These are phyloP conservation scores for Penicillium sp. DNA, from an alignment of 2,329 filamentous ascomycete species.

Conservation along the genomic window DNA sequence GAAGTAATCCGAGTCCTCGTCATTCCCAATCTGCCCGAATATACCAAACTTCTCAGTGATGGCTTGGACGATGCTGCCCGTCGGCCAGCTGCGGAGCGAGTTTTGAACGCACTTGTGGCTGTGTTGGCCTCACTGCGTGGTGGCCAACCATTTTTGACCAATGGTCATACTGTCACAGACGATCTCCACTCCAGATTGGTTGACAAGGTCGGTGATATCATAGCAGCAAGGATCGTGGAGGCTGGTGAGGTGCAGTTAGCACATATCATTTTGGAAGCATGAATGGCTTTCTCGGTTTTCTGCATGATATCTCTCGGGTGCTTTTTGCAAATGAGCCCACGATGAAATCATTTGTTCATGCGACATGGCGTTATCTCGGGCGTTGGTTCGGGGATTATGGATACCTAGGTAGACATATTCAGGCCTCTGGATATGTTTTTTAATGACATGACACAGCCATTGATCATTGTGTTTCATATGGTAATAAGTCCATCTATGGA, in stretches of 20 bases:
- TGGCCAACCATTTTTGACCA: constrained; percentile 41
- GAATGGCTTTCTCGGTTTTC: constrained; percentile 6
- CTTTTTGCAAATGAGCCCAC: neutral
- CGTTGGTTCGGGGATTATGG: constrained; percentile 11
- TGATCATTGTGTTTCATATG: neutral
- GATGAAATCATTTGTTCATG: neutral
- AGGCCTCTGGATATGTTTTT: neutral
- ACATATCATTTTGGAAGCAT: constrained; percentile 37
- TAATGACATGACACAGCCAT: neutral
- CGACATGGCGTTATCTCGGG: constrained; percentile 16
- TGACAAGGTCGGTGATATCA: constrained; percentile 43
- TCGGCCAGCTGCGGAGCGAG: constrained; percentile 59
- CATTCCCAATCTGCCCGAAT: constrained; percentile 64
- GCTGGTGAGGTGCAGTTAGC: constrained; percentile 41
- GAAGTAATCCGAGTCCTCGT: constrained; percentile 64
- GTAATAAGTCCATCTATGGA: neutral
- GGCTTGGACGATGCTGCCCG: constrained; percentile 51
- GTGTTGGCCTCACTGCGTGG: constrained; percentile 55
- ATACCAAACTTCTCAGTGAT: constrained; percentile 60
- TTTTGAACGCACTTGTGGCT: constrained; percentile 57
- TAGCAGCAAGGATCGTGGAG: constrained; percentile 43
- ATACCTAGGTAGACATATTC: constrained; percentile 2
- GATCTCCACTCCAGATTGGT: constrained; percentile 38
- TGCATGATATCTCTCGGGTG: neutral
- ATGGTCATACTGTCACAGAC: constrained; percentile 41